These are phyloP conservation scores for Puccinia polysora DNA, from an alignment of 1,284 basidiomycete genomes.

Conservation along the genomic window DNA sequence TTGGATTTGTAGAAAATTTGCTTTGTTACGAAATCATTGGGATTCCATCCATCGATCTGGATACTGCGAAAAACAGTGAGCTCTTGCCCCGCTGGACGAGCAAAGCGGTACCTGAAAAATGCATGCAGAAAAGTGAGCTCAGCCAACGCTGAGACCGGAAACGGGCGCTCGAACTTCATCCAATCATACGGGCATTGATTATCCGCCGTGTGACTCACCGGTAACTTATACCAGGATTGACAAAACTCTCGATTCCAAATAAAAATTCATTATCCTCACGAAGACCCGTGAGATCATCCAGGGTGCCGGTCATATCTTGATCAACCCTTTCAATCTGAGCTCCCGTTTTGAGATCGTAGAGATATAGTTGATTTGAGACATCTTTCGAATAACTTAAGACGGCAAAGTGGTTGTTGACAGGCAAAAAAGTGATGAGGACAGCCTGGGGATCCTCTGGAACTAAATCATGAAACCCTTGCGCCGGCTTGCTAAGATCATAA, in stretches of 20 bases:
- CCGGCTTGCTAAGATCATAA: constrained; percentile 62
- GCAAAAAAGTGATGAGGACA: constrained; percentile 60
- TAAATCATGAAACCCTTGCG: constrained; percentile 60
- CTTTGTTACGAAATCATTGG: constrained; percentile 67
- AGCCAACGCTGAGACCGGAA: not conserved
- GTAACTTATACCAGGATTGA: constrained; percentile 66
- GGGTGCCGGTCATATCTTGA: constrained; percentile 67
- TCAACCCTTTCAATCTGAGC: constrained; percentile 62
- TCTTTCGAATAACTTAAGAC: constrained; percentile 68
- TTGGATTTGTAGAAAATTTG: constrained; percentile 75
- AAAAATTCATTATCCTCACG: constrained; percentile 66
- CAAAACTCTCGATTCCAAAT: constrained; percentile 66
- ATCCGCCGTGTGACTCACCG: constrained; percentile 57
- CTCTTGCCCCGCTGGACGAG: constrained; percentile 55
- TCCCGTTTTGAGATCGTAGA: constrained; percentile 63
- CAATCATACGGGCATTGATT: constrained; percentile 41
- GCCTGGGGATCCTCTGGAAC: constrained; percentile 66
- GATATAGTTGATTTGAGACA: constrained; percentile 76
- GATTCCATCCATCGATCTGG: constrained; percentile 63
- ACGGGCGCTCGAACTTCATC: not conserved
- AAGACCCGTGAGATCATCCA: constrained; percentile 59
- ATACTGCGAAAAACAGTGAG: constrained; percentile 64
- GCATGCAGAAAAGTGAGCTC: not conserved
- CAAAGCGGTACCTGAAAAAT: constrained; percentile 28
- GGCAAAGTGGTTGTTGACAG: constrained; percentile 62